Evolutionary conservation across 345 rosid species (phyloP).

Genomic region (Punica granatum): DNA sequence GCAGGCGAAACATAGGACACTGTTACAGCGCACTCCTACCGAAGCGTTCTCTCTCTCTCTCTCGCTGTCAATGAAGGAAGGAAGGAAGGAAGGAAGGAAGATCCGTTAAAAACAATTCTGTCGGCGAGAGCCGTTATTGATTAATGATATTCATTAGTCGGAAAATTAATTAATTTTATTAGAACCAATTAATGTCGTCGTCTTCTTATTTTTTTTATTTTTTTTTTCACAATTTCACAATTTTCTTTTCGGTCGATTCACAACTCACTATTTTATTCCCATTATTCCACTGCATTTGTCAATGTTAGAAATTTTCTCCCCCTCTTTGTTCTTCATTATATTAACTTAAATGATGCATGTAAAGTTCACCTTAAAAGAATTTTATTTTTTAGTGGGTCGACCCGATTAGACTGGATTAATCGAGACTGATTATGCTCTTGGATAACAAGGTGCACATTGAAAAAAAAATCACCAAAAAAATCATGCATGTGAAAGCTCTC

Average conservation of each 20-base stretch:
- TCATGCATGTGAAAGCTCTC: too few species aligned
- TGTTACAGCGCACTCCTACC: background rate
- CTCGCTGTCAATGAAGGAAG: slow-evolving; percentile 5
- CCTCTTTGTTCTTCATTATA: background rate
- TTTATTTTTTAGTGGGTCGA: too few species aligned
- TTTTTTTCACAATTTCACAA: too few species aligned
- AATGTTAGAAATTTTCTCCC: slow-evolving; percentile 10
- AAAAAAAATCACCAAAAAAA: too few species aligned
- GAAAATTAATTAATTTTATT: background rate
- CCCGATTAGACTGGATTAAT: too few species aligned
- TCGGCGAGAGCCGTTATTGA: slow-evolving; percentile 58
- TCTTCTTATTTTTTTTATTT: background rate
- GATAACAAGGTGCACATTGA: too few species aligned
- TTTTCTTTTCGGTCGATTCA: too few species aligned
- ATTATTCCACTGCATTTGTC: slow-evolving; percentile 4
- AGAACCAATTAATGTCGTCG: slow-evolving; percentile 2
- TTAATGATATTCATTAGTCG: slow-evolving; percentile 19
- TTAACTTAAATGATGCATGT: background rate
- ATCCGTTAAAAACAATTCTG: slow-evolving; percentile 46
- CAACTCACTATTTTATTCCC: too few species aligned
- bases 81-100: slow-evolving; percentile 2
- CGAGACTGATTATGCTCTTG: too few species aligned
- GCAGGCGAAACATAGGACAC: slow-evolving; percentile 3
- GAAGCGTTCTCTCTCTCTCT: background rate
- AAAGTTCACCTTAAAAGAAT: too few species aligned